These are phyloP conservation scores for Phytopythium cucurbitacearum DNA, from an alignment of 352 stramenopile species.

Conservation along the genomic window DNA sequence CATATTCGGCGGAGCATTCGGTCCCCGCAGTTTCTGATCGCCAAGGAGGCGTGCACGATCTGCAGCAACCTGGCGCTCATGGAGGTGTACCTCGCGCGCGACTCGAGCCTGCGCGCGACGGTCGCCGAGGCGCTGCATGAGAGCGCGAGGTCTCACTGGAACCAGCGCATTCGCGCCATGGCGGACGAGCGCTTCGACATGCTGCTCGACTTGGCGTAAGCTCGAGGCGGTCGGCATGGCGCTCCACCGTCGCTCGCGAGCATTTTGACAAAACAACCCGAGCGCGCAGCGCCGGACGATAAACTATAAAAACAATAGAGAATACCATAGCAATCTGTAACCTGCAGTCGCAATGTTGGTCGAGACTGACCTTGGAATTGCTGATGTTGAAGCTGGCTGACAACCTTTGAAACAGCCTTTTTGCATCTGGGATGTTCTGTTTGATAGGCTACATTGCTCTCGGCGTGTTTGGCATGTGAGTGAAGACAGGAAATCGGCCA, in stretches of 20 bases:
- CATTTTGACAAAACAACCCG: constrained; percentile 5
- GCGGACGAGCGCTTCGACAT: constrained; percentile 81
- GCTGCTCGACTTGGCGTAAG: constrained; percentile 72
- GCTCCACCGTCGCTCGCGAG: neutral
- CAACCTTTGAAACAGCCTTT: too few relatives aligned
- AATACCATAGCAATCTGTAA: constrained; percentile 6
- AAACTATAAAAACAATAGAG: constrained; percentile 23
- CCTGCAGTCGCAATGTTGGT: too few relatives aligned
- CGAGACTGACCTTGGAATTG: too few relatives aligned
- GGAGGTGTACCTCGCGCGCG: constrained; percentile 54
- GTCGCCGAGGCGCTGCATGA: constrained; percentile 61
- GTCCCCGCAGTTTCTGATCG: constrained; percentile 70
- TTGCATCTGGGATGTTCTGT: too few relatives aligned
- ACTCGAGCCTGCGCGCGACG: constrained; percentile 52
- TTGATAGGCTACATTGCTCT: too few relatives aligned
- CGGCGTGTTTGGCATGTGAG: too few relatives aligned
- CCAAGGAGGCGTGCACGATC: constrained; percentile 61
- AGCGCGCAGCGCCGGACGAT: constrained; percentile 10
- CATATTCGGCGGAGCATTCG: constrained; percentile 48
- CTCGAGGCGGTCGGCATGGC: neutral
- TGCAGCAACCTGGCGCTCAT: constrained; percentile 66
- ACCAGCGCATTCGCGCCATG: constrained; percentile 68
- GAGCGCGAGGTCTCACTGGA: constrained; percentile 67
- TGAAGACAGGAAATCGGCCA: too few relatives aligned
- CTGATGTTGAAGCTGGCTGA: too few relatives aligned